Evolutionary conservation across 2,329 filamentous ascomycete species (phyloP).

Genomic region (Thermomyces lanuginosus): DNA sequence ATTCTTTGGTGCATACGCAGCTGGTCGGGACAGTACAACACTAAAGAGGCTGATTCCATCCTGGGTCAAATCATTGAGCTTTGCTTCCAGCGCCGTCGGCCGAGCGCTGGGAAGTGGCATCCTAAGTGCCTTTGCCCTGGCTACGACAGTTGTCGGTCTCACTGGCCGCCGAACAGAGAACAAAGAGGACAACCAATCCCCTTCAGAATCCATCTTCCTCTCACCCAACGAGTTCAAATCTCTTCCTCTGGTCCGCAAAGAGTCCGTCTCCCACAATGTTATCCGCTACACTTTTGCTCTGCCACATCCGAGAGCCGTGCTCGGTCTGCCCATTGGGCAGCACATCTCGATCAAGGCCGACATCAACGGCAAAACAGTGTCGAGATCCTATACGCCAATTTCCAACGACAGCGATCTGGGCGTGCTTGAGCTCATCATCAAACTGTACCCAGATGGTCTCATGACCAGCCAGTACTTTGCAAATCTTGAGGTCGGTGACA

Average conservation of each 20-base stretch:
- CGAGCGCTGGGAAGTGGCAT: slow-evolving; percentile 1
- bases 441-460: slow-evolving; percentile 20
- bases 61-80: slow-evolving; percentile 19
- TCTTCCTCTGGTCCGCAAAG: slow-evolving; percentile 1
- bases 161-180: not conserved
- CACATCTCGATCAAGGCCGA: slow-evolving; percentile 38
- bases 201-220: not conserved
- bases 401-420: slow-evolving; percentile 21
- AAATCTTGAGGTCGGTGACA: slow-evolving; percentile 16
- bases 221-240: slow-evolving; percentile 2
- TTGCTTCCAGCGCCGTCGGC: slow-evolving; percentile 30
- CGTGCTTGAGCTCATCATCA: slow-evolving; percentile 19
- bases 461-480: slow-evolving; percentile 18
- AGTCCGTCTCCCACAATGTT: slow-evolving; percentile 1
- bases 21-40: too few relatives aligned
- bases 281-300: slow-evolving; percentile 16
- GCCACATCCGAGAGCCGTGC: slow-evolving; percentile 27
- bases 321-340: slow-evolving; percentile 42
- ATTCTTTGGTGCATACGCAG: too few relatives aligned
- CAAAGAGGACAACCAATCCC: not conserved
- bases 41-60: too few relatives aligned
- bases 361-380: slow-evolving; percentile 31
- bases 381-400: slow-evolving; percentile 38
- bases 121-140: not conserved
- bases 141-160: not conserved